A percentile compares a stretch with the other conserved stretches of the same genome.
These are phyloP conservation scores for Eutypa lata DNA, from an alignment of 2,329 filamentous ascomycete genomes.

Conservation along the genomic window DNA sequence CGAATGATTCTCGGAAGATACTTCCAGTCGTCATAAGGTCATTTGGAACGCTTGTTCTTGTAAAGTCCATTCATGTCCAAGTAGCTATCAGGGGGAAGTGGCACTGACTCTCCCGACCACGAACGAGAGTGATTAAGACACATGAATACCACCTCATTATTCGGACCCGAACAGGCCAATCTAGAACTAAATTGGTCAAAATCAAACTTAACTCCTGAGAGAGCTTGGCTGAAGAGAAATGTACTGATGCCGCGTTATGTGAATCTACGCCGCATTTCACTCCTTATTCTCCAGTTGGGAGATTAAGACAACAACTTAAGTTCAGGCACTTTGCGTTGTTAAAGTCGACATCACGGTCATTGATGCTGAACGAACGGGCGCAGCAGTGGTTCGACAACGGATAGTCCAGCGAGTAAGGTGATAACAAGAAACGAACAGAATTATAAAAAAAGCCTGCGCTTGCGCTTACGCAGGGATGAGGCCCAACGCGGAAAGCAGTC, in stretches of 20 bases:
- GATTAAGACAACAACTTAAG: not conserved
- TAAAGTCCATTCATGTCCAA: not conserved
- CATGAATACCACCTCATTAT: too few relatives aligned
- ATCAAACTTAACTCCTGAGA: not conserved
- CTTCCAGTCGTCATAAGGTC: not conserved
- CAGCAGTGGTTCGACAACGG: too few relatives aligned
- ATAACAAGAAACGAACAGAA: too few relatives aligned
- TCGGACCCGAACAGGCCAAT: not conserved
- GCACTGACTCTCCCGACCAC: not conserved
- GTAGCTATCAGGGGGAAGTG: not conserved
- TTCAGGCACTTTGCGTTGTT: too few relatives aligned
- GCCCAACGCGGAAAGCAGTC: slow-evolving; percentile 16
- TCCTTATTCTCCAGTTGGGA: not conserved
- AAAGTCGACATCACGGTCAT: not conserved
- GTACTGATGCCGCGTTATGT: not conserved
- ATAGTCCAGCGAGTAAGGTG: too few relatives aligned
- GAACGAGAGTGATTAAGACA: too few relatives aligned
- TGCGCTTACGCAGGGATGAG: slow-evolving; percentile 2
- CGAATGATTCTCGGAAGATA: not conserved
- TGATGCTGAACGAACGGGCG: too few relatives aligned
- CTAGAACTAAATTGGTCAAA: not conserved
- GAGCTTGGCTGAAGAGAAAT: not conserved
- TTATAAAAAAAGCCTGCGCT: too few relatives aligned
- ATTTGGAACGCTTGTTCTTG: not conserved
- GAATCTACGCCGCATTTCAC: not conserved